These are phyloP conservation scores for Spencermartinsiella ligniputridi DNA, from an alignment of 1,139 yeast genomes.

Conservation along the genomic window DNA sequence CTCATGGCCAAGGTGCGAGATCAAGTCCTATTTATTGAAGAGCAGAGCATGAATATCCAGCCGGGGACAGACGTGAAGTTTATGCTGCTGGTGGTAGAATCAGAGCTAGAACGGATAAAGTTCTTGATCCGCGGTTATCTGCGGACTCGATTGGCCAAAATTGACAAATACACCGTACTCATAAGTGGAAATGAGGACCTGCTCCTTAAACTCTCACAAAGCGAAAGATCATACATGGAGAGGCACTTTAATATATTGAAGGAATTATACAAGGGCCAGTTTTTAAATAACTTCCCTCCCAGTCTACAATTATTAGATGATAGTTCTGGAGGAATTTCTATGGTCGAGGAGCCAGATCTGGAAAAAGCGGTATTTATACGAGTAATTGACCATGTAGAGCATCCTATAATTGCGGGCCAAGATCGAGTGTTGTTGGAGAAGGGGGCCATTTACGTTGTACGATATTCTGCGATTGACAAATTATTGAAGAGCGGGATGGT, in stretches of 20 bases:
- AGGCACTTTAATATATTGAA: constrained; percentile 61
- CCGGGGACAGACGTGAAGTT: constrained; percentile 61
- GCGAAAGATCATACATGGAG: constrained; percentile 62
- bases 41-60: constrained; percentile 50
- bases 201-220: constrained; percentile 43
- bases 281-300: constrained; percentile 63
- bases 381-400: constrained; percentile 43
- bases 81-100: constrained; percentile 77
- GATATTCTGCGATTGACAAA: constrained; percentile 50
- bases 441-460: constrained; percentile 72
- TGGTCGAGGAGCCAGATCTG: constrained; percentile 76
- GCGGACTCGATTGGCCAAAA: constrained; percentile 59
- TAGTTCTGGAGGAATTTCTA: constrained; percentile 64
- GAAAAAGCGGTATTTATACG: constrained; percentile 71
- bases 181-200: constrained; percentile 38
- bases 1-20: constrained; percentile 55
- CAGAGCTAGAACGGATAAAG: constrained; percentile 84
- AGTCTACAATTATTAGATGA: constrained; percentile 72
- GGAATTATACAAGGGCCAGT: constrained; percentile 62
- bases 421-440: constrained; percentile 61
- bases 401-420: constrained; percentile 31
- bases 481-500: constrained; percentile 19
- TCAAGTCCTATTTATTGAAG: constrained; percentile 58
- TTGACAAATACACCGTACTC: constrained; percentile 63
- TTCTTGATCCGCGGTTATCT: constrained; percentile 75